Evolutionary conservation across 2,329 filamentous ascomycete genomes (phyloP).

Genomic region (Alternaria arborescens): DNA sequence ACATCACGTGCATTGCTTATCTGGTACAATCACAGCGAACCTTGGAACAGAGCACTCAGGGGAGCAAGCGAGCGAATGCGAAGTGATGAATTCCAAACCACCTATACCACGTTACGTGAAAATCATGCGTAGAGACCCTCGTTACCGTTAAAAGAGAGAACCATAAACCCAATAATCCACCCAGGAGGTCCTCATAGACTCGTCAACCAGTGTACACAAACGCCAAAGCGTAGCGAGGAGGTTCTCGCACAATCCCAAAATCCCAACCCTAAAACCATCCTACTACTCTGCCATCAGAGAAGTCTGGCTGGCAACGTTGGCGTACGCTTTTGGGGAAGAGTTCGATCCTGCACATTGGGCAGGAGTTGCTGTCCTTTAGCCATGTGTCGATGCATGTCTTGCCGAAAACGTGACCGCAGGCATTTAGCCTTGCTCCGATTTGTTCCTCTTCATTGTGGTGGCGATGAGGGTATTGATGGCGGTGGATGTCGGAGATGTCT

Average conservation of each 20-base stretch:
- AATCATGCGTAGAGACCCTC: background rate
- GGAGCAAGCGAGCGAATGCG: background rate
- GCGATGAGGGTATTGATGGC: background rate
- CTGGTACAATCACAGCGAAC: background rate
- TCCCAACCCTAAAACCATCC: background rate
- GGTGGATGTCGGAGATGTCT: background rate
- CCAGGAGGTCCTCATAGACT: background rate
- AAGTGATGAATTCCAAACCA: conserved; percentile 1
- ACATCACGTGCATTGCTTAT: background rate
- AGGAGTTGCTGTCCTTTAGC: background rate
- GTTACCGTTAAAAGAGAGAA: background rate
- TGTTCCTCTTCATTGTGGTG: background rate
- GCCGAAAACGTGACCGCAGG: conserved; percentile 2
- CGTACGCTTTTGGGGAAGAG: background rate
- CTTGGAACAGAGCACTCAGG: background rate
- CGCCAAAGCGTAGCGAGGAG: background rate
- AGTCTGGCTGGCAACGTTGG: too few species aligned
- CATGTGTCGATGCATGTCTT: background rate
- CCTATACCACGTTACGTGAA: background rate
- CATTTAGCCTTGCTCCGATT: background rate
- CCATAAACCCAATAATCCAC: background rate
- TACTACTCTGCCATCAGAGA: too few species aligned
- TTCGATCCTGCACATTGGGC: background rate
- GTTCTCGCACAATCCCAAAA: background rate
- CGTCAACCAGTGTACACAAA: background rate